These are phyloP conservation scores for Emiliania huxleyi DNA, from an alignment of 78 protist species.

Conservation along the genomic window DNA sequence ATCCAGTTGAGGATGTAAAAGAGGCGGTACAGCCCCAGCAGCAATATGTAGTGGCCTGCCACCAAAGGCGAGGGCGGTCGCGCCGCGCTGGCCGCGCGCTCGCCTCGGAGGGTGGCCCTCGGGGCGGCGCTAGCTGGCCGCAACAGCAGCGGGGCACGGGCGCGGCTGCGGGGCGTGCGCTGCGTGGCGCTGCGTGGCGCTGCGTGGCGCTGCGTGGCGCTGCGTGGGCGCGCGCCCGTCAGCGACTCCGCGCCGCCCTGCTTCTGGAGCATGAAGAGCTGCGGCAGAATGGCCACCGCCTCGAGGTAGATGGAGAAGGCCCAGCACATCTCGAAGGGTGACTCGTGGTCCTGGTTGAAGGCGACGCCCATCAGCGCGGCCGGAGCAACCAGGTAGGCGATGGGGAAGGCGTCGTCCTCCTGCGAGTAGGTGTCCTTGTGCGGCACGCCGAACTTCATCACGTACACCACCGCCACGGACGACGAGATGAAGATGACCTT, in stretches of 20 bases:
- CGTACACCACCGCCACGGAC: background rate
- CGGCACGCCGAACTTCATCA: constrained; percentile 21
- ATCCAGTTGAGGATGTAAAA: constrained; percentile 48
- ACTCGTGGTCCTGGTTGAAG: background rate
- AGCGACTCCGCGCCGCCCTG: constrained; percentile 28
- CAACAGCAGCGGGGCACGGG: no score
- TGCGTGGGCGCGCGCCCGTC: no score
- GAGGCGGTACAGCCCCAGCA: constrained; percentile 40
- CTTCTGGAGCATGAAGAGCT: constrained; percentile 48
- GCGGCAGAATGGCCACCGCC: constrained; percentile 55
- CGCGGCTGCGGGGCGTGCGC: no score
- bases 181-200: no score
- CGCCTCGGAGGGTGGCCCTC: no score
- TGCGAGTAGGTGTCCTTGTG: background rate
- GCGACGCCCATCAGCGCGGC: background rate
- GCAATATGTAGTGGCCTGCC: constrained; percentile 29
- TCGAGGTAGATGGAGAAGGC: constrained; percentile 52
- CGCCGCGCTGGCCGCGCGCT: no score
- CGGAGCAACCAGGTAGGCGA: background rate
- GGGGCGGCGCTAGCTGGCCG: no score
- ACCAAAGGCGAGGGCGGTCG: no score
- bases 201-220: no score
- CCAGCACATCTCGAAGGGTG: constrained; percentile 36
- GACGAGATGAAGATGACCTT: constrained; percentile 40
- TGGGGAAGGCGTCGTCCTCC: background rate